Percentiles rank a stretch among this genome's conserved stretches.
These are phyloP conservation scores for Cercospora berteroae DNA, from an alignment of 2,329 filamentous ascomycete species.

Conservation along the genomic window DNA sequence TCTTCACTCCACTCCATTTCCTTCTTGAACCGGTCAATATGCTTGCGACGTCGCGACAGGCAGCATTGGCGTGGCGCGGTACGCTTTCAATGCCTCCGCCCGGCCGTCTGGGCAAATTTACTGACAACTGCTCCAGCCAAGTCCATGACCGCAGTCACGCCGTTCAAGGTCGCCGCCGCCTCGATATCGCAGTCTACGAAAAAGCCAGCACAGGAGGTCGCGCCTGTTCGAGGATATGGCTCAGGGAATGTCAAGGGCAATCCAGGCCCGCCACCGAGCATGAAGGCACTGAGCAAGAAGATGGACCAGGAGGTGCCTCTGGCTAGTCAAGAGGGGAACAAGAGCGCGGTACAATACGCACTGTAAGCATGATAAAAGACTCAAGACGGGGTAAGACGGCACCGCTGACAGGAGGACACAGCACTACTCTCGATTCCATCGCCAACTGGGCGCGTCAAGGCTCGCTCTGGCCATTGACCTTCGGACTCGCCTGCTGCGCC, in stretches of 20 bases:
- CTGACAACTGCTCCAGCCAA: slow-evolving; percentile 53
- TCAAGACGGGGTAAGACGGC: not conserved
- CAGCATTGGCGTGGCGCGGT: slow-evolving; percentile 57
- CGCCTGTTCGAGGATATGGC: slow-evolving; percentile 34
- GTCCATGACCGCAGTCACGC: slow-evolving; percentile 61
- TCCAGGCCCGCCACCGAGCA: slow-evolving; percentile 52
- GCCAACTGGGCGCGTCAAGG: slow-evolving; percentile 82
- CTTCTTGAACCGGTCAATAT: slow-evolving; percentile 2
- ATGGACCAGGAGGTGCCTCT: slow-evolving; percentile 69
- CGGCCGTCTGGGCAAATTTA: slow-evolving; percentile 17
- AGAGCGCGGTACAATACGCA: slow-evolving; percentile 79
- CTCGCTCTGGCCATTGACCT: slow-evolving; percentile 86
- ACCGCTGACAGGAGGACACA: slow-evolving; percentile 39
- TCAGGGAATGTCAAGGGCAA: slow-evolving; percentile 52
- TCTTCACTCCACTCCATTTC: slow-evolving; percentile 4
- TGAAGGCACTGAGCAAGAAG: slow-evolving; percentile 49
- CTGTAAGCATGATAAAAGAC: slow-evolving; percentile 58
- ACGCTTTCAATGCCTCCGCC: slow-evolving; percentile 31
- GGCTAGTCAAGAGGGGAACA: slow-evolving; percentile 74
- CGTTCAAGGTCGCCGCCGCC: slow-evolving; percentile 62
- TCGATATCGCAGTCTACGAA: slow-evolving; percentile 65
- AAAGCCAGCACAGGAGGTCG: slow-evolving; percentile 57
- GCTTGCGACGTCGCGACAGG: slow-evolving; percentile 35
- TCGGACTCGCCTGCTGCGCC: slow-evolving; percentile 84
- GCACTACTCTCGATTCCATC: slow-evolving; percentile 74